Conservation (phyloP, 2,329 filamentous ascomycete species). For the Aureobasidium sp. region DNA sequence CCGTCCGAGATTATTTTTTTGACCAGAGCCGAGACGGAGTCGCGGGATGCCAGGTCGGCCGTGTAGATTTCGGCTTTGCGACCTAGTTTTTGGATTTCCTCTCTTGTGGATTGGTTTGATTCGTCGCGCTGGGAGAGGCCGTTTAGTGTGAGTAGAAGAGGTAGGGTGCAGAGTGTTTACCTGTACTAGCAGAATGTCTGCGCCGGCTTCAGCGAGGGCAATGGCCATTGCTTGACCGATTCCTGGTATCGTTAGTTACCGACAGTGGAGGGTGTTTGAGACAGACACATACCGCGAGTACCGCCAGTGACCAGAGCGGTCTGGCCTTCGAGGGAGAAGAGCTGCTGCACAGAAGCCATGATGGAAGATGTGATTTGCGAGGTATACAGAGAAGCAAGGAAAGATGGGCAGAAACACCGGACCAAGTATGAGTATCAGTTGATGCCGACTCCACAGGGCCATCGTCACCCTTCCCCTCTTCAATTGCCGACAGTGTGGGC, state of each 20-base stretch:
- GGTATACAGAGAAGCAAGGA: background rate
- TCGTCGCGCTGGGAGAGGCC: conserved; percentile 41
- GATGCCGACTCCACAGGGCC: background rate
- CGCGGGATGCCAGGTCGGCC: conserved; percentile 56
- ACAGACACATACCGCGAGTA: conserved; percentile 42
- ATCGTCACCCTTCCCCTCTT: background rate
- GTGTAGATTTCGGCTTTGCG: conserved; percentile 60
- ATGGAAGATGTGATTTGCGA: background rate
- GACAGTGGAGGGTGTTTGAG: conserved; percentile 26
- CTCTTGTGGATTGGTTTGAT: conserved; percentile 48
- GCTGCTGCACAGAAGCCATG: conserved; percentile 31
- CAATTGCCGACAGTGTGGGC: conserved; percentile 4
- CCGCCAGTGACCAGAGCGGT: conserved; percentile 42
- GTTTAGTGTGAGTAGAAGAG: background rate
- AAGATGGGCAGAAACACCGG: background rate
- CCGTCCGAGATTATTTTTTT: conserved; percentile 53
- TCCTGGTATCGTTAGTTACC: conserved; percentile 19
- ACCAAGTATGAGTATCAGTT: background rate
- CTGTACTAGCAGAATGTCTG: conserved; percentile 42
- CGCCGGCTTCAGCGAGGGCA: conserved; percentile 42
- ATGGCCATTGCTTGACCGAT: conserved; percentile 44
- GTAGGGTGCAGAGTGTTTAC: conserved; percentile 21
- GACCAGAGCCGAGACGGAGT: conserved; percentile 52
- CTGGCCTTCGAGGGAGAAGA: conserved; percentile 43
- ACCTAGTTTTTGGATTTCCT: conserved; percentile 54